A percentile compares a stretch with the other conserved stretches of the same genome.
Evolutionary conservation across 1,139 yeast species (phyloP).

Genomic region (Sugiyamaella paludigena): DNA sequence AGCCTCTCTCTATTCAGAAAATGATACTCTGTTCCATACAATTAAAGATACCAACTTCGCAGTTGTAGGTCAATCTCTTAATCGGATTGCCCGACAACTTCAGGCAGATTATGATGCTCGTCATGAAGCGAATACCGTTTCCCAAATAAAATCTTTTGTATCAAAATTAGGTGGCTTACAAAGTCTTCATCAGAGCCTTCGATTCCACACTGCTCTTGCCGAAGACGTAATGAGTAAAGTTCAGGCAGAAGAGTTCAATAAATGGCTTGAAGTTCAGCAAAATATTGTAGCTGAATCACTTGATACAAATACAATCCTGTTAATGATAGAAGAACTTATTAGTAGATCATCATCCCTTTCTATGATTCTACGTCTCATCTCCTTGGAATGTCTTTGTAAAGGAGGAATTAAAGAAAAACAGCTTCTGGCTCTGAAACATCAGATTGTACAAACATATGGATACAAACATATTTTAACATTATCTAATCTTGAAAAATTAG

Average conservation of each 20-base stretch:
- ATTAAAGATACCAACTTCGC: slow-evolving; percentile 74
- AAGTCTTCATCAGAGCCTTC: slow-evolving; percentile 61
- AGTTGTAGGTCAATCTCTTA: slow-evolving; percentile 69
- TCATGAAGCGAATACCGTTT: slow-evolving; percentile 57
- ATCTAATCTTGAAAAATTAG: slow-evolving; percentile 43
- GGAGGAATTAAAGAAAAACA: slow-evolving; percentile 66
- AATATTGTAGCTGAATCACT: slow-evolving; percentile 57
- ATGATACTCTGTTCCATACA: slow-evolving; percentile 46
- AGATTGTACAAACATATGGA: slow-evolving; percentile 60
- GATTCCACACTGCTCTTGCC: slow-evolving; percentile 74
- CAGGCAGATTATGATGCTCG: slow-evolving; percentile 68
- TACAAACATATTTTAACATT: slow-evolving; percentile 45
- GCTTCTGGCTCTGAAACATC: slow-evolving; percentile 48
- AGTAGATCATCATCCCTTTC: slow-evolving; percentile 42
- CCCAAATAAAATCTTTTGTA: slow-evolving; percentile 71
- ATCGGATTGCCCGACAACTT: slow-evolving; percentile 64
- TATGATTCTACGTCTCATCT: slow-evolving; percentile 48
- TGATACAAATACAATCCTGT: slow-evolving; percentile 50
- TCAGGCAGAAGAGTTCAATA: slow-evolving; percentile 50
- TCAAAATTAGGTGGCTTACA: slow-evolving; percentile 67
- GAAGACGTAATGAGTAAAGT: slow-evolving; percentile 62
- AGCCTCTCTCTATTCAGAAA: slow-evolving; percentile 36
- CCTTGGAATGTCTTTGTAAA: slow-evolving; percentile 56
- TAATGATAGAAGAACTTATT: slow-evolving; percentile 50
- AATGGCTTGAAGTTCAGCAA: slow-evolving; percentile 68